These are phyloP conservation scores for Colletotrichum phormii DNA, from an alignment of 2,329 filamentous ascomycete species.

Conservation along the genomic window DNA sequence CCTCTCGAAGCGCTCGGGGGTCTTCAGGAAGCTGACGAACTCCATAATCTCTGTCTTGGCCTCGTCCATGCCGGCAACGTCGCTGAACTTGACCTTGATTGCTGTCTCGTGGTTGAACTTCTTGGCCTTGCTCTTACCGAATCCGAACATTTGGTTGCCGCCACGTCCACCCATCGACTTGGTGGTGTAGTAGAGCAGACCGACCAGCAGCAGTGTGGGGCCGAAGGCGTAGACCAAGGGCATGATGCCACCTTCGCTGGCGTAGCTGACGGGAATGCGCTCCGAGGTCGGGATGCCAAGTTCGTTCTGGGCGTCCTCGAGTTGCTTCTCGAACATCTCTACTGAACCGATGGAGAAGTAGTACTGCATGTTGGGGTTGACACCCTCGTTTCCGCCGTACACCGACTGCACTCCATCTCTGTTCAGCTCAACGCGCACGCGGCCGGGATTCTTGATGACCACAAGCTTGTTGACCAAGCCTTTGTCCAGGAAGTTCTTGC, in stretches of 20 bases:
- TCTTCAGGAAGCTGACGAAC: conserved; percentile 96
- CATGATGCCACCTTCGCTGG: conserved; percentile 79
- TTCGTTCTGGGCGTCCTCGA: conserved; percentile 90
- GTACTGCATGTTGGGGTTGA: conserved; percentile 79
- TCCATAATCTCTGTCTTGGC: conserved; percentile 99
- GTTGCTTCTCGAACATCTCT: conserved; percentile 88
- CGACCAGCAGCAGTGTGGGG: conserved; percentile 88
- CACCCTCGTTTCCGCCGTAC: conserved; percentile 79
- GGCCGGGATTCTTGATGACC: conserved; percentile 72
- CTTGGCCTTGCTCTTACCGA: conserved; percentile 95
- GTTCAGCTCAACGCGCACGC: conserved; percentile 84
- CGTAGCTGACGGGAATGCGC: conserved; percentile 92
- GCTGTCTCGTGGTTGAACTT: conserved; percentile 97
- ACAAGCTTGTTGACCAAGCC: conserved; percentile 94
- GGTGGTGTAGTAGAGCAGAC: conserved; percentile 82
- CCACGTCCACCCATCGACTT: conserved; percentile 78
- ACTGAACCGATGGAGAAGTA: conserved; percentile 96
- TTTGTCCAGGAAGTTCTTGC: conserved; percentile 93
- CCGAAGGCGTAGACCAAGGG: conserved; percentile 82
- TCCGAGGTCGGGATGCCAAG: conserved; percentile 88
- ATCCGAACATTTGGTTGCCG: conserved; percentile 89
- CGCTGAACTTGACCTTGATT: conserved; percentile 95
- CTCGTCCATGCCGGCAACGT: conserved; percentile 98
- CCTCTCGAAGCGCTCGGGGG: conserved; percentile 91
- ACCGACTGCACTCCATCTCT: conserved; percentile 77